phyloP scores from a whole-genome alignment of 306 rosid species.

The Glycine latifolia region DNA sequence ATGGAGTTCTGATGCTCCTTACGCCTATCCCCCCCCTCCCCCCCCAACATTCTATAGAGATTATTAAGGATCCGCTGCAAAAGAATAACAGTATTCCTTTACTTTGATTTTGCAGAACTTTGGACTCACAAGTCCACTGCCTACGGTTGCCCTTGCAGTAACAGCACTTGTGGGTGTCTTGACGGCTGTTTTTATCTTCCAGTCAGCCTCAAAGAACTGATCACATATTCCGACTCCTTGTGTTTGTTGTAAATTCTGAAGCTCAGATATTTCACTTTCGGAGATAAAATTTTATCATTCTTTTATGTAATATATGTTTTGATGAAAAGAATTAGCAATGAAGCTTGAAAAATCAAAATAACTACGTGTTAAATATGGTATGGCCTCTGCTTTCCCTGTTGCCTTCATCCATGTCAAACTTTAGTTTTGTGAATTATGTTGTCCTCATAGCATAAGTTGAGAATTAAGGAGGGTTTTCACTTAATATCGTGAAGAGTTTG shows the following conservation, averaged over 20 bases:
- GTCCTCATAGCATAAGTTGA: conserved; percentile 1
- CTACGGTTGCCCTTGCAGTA: conserved; percentile 86
- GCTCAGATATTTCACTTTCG: conserved; percentile 28
- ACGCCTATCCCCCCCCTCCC: neutral
- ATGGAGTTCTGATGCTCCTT: neutral
- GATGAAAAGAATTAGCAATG: conserved; percentile 40
- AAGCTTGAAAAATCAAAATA: conserved; percentile 37
- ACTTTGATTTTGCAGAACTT: conserved; percentile 73
- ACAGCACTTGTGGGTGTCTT: conserved; percentile 86
- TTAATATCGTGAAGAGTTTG: conserved; percentile 25
- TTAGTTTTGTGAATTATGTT: neutral
- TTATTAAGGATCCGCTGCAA: conserved; percentile 4
- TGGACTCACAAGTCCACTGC: conserved; percentile 75
- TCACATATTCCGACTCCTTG: conserved; percentile 26
- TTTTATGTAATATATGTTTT: conserved; percentile 47
- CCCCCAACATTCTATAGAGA: conserved; percentile 14
- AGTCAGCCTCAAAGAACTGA: conserved; percentile 85
- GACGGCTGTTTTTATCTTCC: conserved; percentile 88
- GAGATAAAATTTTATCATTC: conserved; percentile 42
- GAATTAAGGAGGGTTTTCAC: conserved; percentile 6
- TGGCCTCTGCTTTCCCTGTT: conserved; percentile 30
- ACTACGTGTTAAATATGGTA: conserved; percentile 17
- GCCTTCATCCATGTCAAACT: conserved; percentile 2
- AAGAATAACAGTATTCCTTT: conserved; percentile 22
- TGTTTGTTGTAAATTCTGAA: conserved; percentile 45